Evolutionary conservation across 2,329 filamentous ascomycete genomes (phyloP).

Genomic region (Teratosphaeriaceae sp.): DNA sequence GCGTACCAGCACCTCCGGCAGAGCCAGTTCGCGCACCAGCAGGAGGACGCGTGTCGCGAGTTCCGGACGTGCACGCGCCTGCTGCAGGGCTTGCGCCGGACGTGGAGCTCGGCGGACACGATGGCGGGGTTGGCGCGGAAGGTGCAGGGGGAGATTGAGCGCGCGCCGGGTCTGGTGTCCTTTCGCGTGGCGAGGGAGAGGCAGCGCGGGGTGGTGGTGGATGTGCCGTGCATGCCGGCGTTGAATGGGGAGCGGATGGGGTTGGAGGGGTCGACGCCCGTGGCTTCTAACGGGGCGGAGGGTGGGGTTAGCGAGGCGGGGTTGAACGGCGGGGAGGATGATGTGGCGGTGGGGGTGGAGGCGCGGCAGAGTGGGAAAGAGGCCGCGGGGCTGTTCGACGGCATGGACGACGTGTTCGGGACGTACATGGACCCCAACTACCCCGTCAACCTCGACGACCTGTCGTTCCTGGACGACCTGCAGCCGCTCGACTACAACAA

Average conservation of each 20-base stretch:
- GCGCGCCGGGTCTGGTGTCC: conserved; percentile 18
- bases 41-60: conserved; percentile 40
- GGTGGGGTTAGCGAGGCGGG: background rate
- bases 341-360: background rate
- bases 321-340: background rate
- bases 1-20: conserved; percentile 52
- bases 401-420: conserved; percentile 29
- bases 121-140: conserved; percentile 34
- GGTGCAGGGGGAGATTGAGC: conserved; percentile 25
- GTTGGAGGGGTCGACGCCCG: background rate
- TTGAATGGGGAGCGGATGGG: conserved; percentile 8
- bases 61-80: conserved; percentile 38
- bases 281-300: conserved; percentile 1
- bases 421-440: conserved; percentile 30
- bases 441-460: conserved; percentile 28
- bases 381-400: conserved; percentile 26
- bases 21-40: conserved; percentile 42
- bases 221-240: conserved; percentile 6
- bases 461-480: conserved; percentile 25
- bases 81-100: conserved; percentile 37
- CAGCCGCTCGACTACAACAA: conserved; percentile 19
- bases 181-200: conserved; percentile 19
- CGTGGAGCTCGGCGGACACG: conserved; percentile 41
- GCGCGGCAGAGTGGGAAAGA: too few species aligned
- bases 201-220: background rate